Conservation (phyloP, 306 rosid species). For the Corylus heterophylla region DNA sequence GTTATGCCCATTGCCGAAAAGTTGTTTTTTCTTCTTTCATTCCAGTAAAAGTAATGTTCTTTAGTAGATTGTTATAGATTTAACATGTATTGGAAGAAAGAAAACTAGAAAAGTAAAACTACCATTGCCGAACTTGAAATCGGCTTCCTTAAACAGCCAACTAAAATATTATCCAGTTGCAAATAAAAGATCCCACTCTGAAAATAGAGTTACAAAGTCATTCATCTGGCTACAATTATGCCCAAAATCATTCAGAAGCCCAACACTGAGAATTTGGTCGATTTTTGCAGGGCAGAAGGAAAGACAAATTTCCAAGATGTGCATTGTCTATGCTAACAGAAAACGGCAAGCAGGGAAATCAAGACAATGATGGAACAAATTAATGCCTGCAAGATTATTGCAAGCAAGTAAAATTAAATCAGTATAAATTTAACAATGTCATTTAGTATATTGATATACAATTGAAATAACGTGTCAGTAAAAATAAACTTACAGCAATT, state of each 20-base stretch:
- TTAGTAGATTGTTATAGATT: not conserved
- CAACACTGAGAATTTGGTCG: not conserved
- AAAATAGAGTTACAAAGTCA: not conserved
- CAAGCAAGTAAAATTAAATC: not conserved
- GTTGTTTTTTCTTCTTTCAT: not conserved
- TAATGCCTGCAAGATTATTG: constrained; percentile 30
- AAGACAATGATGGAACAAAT: constrained; percentile 30
- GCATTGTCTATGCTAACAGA: constrained; percentile 16
- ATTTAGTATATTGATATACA: not conserved
- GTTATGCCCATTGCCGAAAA: not conserved
- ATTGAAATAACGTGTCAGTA: not conserved
- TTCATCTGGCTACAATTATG: not conserved
- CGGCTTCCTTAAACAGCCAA: not conserved
- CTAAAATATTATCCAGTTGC: not conserved
- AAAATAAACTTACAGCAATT: constrained; percentile 33
- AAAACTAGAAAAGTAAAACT: not conserved
- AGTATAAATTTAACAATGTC: not conserved
- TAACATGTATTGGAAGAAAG: not conserved
- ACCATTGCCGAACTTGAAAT: not conserved
- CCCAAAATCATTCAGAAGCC: not conserved
- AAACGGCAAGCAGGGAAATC: constrained; percentile 25
- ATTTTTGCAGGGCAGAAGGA: not conserved
- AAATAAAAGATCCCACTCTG: not conserved
- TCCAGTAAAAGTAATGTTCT: not conserved
- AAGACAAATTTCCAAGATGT: not conserved